A percentile compares a stretch with the other conserved stretches of the same genome.
Evolutionary conservation across 176 grass and related monocot species (phyloP).

Genomic region (Alopecurus myosuroides): DNA sequence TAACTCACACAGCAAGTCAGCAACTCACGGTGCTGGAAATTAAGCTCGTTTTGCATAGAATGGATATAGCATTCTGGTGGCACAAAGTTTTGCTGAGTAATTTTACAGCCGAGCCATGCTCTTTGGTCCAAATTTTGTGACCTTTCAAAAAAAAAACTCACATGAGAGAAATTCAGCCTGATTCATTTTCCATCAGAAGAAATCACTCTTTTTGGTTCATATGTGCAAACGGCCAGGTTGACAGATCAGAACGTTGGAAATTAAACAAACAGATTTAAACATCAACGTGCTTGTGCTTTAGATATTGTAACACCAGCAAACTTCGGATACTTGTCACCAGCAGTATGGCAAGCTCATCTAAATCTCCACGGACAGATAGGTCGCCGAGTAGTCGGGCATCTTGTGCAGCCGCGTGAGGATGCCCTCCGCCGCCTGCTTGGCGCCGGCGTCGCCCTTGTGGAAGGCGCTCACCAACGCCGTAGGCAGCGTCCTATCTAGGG

Average conservation of each 20-base stretch:
- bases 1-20: no score
- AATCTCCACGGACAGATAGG: slow-evolving; percentile 46
- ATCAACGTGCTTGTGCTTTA: background rate
- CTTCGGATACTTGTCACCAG: background rate
- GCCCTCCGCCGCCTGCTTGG: slow-evolving; percentile 69
- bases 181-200: background rate
- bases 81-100: background rate
- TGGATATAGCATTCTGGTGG: background rate
- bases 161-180: background rate
- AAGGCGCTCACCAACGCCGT: slow-evolving; percentile 58
- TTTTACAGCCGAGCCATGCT: background rate
- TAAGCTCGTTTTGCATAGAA: background rate
- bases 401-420: slow-evolving; percentile 67
- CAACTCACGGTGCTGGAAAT: no score
- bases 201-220: background rate
- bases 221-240: background rate
- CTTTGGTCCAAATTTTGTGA: background rate
- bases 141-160: background rate
- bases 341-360: slow-evolving; percentile 1
- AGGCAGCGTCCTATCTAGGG: slow-evolving; percentile 55
- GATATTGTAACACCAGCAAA: background rate
- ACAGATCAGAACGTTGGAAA: background rate
- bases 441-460: slow-evolving; percentile 54
- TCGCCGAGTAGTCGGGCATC: slow-evolving; percentile 49
- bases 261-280: background rate